Evolutionary conservation across 306 rosid genomes (phyloP).

Genomic region (Rosa persica): DNA sequence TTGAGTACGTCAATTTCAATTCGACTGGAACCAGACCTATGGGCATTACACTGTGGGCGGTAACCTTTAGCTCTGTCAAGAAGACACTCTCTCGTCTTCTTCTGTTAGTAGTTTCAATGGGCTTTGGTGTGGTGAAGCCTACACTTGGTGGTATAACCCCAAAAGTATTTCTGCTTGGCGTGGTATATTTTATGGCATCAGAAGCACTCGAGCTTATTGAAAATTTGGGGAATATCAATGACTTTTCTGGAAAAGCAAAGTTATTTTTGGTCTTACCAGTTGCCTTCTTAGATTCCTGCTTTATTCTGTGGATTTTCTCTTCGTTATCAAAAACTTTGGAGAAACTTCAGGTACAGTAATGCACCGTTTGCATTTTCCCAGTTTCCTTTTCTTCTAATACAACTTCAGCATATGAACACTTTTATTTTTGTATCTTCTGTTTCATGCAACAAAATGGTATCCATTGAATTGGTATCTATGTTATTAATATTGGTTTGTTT

Average conservation of each 20-base stretch:
- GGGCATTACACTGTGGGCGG: slow-evolving; percentile 93
- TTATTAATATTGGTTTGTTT: neutral
- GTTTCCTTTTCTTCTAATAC: neutral
- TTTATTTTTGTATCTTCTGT: neutral
- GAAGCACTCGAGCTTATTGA: slow-evolving; percentile 90
- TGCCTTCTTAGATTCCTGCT: slow-evolving; percentile 78
- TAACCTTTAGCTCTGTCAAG: slow-evolving; percentile 76
- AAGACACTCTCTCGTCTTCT: slow-evolving; percentile 84
- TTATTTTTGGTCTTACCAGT: slow-evolving; percentile 80
- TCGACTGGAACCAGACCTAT: slow-evolving; percentile 85
- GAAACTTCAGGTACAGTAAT: slow-evolving; percentile 67
- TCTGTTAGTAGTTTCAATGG: slow-evolving; percentile 91
- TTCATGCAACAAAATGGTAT: slow-evolving; percentile 3
- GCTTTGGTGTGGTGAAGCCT: slow-evolving; percentile 76
- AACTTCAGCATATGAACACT: slow-evolving; percentile 9
- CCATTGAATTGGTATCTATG: neutral
- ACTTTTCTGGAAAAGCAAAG: slow-evolving; percentile 75
- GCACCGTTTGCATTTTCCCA: slow-evolving; percentile 14
- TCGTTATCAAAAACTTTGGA: slow-evolving; percentile 83
- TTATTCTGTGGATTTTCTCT: slow-evolving; percentile 89
- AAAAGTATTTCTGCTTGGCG: slow-evolving; percentile 63
- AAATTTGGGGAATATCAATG: slow-evolving; percentile 86
- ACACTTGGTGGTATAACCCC: slow-evolving; percentile 72
- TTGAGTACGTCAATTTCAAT: slow-evolving; percentile 86
- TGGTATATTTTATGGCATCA: slow-evolving; percentile 64